Evolutionary conservation across 345 rosid species (phyloP).

Genomic region (Isatis tinctoria): DNA sequence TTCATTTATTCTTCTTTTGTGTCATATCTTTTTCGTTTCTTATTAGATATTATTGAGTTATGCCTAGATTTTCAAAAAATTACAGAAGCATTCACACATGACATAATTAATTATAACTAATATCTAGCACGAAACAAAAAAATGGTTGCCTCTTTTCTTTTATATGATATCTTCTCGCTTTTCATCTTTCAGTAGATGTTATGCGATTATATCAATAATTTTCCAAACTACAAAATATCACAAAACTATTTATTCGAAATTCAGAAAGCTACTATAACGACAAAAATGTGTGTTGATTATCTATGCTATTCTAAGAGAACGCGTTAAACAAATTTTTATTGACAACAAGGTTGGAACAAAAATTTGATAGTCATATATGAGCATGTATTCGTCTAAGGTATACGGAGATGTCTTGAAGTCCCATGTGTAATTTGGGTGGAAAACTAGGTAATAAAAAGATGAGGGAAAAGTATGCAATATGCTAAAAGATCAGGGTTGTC

Average conservation of each 20-base stretch:
- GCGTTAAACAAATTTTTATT: not conserved
- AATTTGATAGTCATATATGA: not conserved
- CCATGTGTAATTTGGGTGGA: not conserved
- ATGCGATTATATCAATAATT: not conserved
- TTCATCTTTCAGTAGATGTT: not conserved
- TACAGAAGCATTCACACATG: not conserved
- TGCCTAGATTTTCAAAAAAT: not conserved
- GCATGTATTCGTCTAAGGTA: not conserved
- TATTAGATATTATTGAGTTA: not conserved
- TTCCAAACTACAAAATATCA: not conserved
- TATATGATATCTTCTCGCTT: not conserved
- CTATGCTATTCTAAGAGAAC: not conserved
- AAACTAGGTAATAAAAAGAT: not conserved
- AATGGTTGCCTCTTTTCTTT: not conserved
- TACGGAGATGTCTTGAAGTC: not conserved
- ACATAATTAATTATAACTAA: not conserved
- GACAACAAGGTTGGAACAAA: not conserved
- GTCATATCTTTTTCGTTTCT: conserved; percentile 7
- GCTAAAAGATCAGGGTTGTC: not conserved
- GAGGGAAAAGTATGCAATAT: not conserved
- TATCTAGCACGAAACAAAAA: not conserved
- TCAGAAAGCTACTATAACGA: not conserved
- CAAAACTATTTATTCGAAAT: not conserved
- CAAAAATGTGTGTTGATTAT: not conserved
- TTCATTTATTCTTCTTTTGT: conserved; percentile 15